Percentiles rank a stretch among this genome's conserved stretches.
phyloP scores from a whole-genome alignment of 306 rosid species.

The Gastrolobium bilobum region DNA sequence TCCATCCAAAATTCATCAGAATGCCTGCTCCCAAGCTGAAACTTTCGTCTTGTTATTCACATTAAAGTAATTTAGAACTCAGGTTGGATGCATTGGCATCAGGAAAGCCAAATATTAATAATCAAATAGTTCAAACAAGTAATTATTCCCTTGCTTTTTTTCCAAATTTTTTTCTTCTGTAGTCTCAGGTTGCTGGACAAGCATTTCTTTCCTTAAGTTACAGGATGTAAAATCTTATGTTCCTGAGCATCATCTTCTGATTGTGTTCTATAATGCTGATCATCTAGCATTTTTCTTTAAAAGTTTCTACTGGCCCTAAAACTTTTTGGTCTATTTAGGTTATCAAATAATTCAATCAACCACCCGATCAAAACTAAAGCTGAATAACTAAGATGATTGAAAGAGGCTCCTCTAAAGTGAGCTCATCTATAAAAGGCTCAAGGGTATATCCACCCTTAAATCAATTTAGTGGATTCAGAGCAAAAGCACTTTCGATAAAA shows the following conservation, averaged over 20 bases:
- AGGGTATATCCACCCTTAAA: slow-evolving; percentile 2
- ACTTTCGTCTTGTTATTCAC: not conserved
- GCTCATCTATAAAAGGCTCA: slow-evolving; percentile 10
- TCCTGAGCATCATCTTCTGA: not conserved
- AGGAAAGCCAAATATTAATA: not conserved
- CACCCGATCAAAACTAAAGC: slow-evolving; percentile 4
- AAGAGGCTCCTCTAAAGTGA: not conserved
- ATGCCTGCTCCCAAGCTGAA: not conserved
- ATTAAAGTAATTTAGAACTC: not conserved
- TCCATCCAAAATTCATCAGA: slow-evolving; percentile 18
- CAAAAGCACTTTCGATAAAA: not conserved
- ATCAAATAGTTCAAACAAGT: slow-evolving; percentile 21
- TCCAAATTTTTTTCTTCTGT: not conserved
- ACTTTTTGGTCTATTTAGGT: not conserved
- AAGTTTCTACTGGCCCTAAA: slow-evolving; percentile 34
- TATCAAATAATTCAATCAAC: slow-evolving; percentile 22
- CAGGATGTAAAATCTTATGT: not conserved
- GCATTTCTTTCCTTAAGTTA: slow-evolving; percentile 1
- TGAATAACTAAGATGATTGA: not conserved
- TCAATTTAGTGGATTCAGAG: slow-evolving; percentile 19
- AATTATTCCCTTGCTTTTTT: not conserved
- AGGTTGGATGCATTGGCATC: not conserved
- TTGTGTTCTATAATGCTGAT: not conserved
- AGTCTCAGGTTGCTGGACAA: slow-evolving; percentile 19
- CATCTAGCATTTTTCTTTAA: slow-evolving; percentile 1